These are phyloP conservation scores for Aureobasidium sp. DNA, from an alignment of 2,329 filamentous ascomycete genomes.

Conservation along the genomic window DNA sequence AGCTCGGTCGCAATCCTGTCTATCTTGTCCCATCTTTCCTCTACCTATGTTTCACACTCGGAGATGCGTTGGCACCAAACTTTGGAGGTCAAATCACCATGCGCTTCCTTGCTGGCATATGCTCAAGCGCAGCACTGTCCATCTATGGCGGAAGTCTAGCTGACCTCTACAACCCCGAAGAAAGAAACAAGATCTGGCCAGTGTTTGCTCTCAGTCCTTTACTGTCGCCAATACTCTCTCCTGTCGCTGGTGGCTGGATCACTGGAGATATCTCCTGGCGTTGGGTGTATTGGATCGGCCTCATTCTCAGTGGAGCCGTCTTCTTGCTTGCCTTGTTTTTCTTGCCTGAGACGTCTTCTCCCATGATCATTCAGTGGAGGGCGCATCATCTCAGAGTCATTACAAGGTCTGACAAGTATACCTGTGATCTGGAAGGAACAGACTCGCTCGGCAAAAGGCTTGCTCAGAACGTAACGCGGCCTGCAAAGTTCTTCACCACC, in stretches of 20 bases:
- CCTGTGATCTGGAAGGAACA: slow-evolving; percentile 33
- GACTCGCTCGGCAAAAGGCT: slow-evolving; percentile 18
- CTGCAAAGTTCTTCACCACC: slow-evolving; percentile 30
- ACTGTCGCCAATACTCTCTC: slow-evolving; percentile 16
- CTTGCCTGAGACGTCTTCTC: slow-evolving; percentile 42
- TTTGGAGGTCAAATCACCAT: slow-evolving; percentile 17
- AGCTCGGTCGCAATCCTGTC: slow-evolving; percentile 6
- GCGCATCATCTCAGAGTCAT: slow-evolving; percentile 23
- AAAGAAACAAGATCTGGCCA: slow-evolving; percentile 15
- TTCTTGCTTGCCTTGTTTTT: slow-evolving; percentile 28
- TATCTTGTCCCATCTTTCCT: not conserved
- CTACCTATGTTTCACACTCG: slow-evolving; percentile 10
- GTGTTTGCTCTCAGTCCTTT: slow-evolving; percentile 15
- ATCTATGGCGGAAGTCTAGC: slow-evolving; percentile 19
- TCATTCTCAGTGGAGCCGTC: slow-evolving; percentile 14
- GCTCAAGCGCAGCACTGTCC: slow-evolving; percentile 13
- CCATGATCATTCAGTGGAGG: slow-evolving; percentile 26
- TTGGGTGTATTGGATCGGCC: slow-evolving; percentile 32
- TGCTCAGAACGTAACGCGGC: slow-evolving; percentile 16
- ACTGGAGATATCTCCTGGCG: slow-evolving; percentile 21
- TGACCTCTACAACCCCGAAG: slow-evolving; percentile 16
- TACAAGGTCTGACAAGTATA: slow-evolving; percentile 34
- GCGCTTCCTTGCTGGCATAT: slow-evolving; percentile 18
- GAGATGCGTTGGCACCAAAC: slow-evolving; percentile 12
- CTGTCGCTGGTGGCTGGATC: slow-evolving; percentile 20